Evolutionary conservation across 225 moss, liverwort and hornwort species (phyloP).

Genomic region (Rhytidiadelphus loreus): DNA sequence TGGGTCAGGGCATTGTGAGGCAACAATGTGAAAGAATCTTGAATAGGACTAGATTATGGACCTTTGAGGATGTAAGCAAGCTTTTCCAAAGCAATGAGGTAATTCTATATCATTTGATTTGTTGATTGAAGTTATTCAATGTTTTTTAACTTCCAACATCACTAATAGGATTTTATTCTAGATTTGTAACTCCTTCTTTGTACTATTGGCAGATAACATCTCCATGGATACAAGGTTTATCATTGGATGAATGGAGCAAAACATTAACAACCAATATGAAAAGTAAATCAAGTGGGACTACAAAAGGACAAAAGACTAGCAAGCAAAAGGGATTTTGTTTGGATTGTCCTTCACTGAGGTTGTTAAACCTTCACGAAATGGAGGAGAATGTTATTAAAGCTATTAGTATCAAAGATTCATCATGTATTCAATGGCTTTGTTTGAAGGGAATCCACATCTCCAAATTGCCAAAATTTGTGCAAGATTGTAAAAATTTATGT

Average conservation of each 20-base stretch:
- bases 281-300: neutral
- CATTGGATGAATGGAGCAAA: accelerated
- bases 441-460: neutral
- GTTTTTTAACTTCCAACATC: neutral
- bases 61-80: neutral
- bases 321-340: neutral
- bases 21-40: neutral
- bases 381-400: neutral
- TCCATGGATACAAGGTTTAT: neutral
- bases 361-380: neutral
- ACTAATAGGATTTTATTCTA: neutral
- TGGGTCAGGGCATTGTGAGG: neutral
- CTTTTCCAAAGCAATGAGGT: neutral
- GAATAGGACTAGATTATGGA: neutral
- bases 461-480: neutral
- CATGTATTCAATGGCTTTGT: neutral
- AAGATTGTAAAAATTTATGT: neutral
- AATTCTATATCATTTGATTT: neutral
- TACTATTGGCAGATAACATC: neutral
- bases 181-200: neutral
- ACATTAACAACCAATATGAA: accelerated
- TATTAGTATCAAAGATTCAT: neutral
- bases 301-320: too few species aligned
- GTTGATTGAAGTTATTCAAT: neutral
- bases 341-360: accelerated